Base-by-base conservation (phyloP, 2,329 filamentous ascomycete species). In the Aspergillus pseudoglaucus region DNA sequence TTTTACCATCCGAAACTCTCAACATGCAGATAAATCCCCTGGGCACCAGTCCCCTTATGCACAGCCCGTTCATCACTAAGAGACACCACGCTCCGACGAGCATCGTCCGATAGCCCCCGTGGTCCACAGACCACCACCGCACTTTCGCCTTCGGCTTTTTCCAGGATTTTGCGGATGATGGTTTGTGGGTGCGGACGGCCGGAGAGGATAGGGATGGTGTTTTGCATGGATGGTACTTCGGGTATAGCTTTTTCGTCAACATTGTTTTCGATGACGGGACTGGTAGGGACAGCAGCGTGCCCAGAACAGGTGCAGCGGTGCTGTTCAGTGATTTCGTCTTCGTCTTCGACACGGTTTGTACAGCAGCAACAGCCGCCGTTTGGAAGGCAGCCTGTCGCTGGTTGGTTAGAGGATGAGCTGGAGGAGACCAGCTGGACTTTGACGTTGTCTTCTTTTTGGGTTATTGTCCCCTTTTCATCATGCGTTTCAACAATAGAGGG, bases 1-100 rank as follows among this genome's bases (percentile, higher is more conserved):
- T 15, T 46, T 49, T 48, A 64, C 51, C 55, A 81, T 3, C 73
- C 75, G 65, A 82, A 83, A 15, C 70, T 73, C 62, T 84, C 81
- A 0, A 75, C 75, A 64, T 82, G 79, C 27, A 83, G 60, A 59
- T 77, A 82, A 23, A 84, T 77, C 0, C 82, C 82, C 60, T 84
- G 81, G 12, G 82, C 82, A 0, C 81, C 81, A 0, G 79, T 84
- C 2, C 82, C 82, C 61, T 85, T 85, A 55, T 84, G 81, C 39
- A 85, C 80, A 3, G 80, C 82, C 25, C 82, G 70, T 63, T 85
- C 82, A 60, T 86, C 81, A 53, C 79, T 82, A 38, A 85, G 55
- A 7, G 59, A 69, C 3, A 79, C 79, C 1, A 80, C 79, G 47
- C 70, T 74, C 12, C 70, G 74, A 48, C 81, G 73, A 4, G 81